Conservation (phyloP, 768 basidiomycete genomes). For the Mycena vitilis region DNA sequence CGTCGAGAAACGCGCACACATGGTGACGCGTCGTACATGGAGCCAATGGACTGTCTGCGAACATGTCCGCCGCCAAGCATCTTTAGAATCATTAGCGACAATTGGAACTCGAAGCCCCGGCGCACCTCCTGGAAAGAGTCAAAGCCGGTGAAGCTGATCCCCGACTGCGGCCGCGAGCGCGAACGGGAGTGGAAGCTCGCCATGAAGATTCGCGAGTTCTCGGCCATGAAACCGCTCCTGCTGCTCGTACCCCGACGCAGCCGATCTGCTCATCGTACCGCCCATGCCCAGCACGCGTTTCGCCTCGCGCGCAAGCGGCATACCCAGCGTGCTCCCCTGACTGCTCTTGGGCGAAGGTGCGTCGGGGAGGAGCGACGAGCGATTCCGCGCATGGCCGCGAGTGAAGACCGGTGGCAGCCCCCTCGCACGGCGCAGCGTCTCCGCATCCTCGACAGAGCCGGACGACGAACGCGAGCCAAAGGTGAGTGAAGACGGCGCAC, state of each 20-base stretch:
- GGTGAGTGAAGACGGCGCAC: constrained; percentile 52
- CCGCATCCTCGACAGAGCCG: constrained; percentile 27
- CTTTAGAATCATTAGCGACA: constrained; percentile 47
- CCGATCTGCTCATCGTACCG: constrained; percentile 76
- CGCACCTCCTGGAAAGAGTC: constrained; percentile 85
- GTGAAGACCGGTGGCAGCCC: constrained; percentile 49
- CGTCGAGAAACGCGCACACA: constrained; percentile 74
- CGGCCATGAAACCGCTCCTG: constrained; percentile 50
- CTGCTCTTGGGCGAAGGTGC: constrained; percentile 37
- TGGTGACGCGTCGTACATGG: constrained; percentile 76
- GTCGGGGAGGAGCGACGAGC: constrained; percentile 40
- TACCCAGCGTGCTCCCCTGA: constrained; percentile 39
- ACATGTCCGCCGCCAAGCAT: constrained; percentile 86
- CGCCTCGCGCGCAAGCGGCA: constrained; percentile 60
- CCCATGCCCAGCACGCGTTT: constrained; percentile 68
- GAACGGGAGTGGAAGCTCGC: constrained; percentile 42
- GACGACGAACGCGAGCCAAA: constrained; percentile 50
- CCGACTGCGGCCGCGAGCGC: constrained; percentile 61
- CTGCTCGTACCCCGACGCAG: constrained; percentile 57
- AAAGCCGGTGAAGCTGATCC: constrained; percentile 75
- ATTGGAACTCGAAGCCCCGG: constrained; percentile 77
- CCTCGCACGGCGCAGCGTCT: constrained; percentile 10
- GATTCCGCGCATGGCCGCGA: constrained; percentile 42
- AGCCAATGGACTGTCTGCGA: constrained; percentile 74
- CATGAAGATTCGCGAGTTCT: constrained; percentile 36